These are phyloP conservation scores for Microglena sp. DNA, from an alignment of 139 green algal species.

Conservation along the genomic window DNA sequence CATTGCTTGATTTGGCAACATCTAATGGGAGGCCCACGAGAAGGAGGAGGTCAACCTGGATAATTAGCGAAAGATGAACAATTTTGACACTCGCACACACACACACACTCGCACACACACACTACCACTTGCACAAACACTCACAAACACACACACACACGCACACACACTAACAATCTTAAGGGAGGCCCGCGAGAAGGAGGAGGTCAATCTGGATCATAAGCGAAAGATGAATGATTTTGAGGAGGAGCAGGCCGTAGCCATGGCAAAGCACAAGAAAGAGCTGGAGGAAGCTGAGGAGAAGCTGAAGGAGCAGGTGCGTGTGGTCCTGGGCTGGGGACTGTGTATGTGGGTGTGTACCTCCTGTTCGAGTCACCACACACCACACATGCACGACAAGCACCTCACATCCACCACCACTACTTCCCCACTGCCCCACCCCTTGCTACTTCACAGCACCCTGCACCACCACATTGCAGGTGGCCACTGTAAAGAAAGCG, in stretches of 20 bases:
- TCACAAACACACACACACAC: not conserved
- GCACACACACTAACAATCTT: too few species aligned
- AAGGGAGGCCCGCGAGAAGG: conserved; percentile 12
- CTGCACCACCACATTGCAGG: too few species aligned
- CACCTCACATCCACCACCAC: too few species aligned
- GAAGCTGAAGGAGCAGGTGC: conserved; percentile 25
- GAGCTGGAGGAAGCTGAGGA: conserved; percentile 25
- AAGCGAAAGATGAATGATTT: conserved; percentile 9
- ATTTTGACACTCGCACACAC: not conserved
- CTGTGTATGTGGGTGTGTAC: not conserved
- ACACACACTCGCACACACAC: not conserved
- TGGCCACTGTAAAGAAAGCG: too few species aligned
- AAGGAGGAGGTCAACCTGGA: too few species aligned
- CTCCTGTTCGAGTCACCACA: too few species aligned
- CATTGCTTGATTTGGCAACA: too few species aligned
- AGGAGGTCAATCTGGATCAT: conserved; percentile 18
- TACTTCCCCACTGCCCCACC: too few species aligned
- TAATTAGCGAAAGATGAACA: too few species aligned
- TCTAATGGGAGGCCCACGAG: too few species aligned
- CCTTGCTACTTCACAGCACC: too few species aligned
- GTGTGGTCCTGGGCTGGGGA: not conserved
- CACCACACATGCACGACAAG: too few species aligned
- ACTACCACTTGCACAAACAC: not conserved
- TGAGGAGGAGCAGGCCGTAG: conserved; percentile 15
- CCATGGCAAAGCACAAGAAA: conserved; percentile 11